Evolutionary conservation across 2,329 filamentous ascomycete genomes (phyloP), one percentile per base, ranked within the genome.

Genomic region (Escovopsis sp.): DNA sequence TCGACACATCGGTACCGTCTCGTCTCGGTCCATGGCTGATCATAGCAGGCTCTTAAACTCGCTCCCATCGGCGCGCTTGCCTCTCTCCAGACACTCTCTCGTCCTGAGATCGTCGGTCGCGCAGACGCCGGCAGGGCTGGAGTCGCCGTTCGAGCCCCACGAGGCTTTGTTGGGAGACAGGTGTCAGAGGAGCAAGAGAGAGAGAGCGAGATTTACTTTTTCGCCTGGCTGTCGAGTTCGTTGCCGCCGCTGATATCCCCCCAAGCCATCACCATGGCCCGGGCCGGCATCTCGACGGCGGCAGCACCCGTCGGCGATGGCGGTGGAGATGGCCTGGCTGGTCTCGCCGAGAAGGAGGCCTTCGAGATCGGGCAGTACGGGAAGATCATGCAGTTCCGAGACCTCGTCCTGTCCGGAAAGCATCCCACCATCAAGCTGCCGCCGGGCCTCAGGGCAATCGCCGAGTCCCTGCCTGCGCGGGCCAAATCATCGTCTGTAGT

Each of bases 351-450:
- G 41, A 63, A 66, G 41, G 66, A 72, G 45, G 53, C 65, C 39
- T 62, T 68, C 49, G 72, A 79, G 50, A 58, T 79, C 34, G 57
- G 65, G 35, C 74, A 87, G 58, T 90, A 85, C 63, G 72, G 79
- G 52, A 84, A 79, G 60, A 81, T 96, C 49, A 56, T 93, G 51
- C 72, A 68, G 46, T 76, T 96, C 57, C 79, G 77, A 57, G 81
- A 94, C 63, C 68, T 76, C 46, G 71, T 96, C 47, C 66, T 90
- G 52, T 73, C 82, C 55, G 86, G 87, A 51, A 75, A 69, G 47
- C 79, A 87, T 50, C 68, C 72, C 34, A 67, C 61, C 47, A 68
- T 79, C 57, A 76, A 73, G 52, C 53, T 66, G 25, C 65, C 68
- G 39, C 47, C 58, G 38, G 60, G 63, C 50, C 46, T 62, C 41